Base-by-base conservation (phyloP, 2,329 filamentous ascomycete species). In the Aureobasidium zeae region DNA sequence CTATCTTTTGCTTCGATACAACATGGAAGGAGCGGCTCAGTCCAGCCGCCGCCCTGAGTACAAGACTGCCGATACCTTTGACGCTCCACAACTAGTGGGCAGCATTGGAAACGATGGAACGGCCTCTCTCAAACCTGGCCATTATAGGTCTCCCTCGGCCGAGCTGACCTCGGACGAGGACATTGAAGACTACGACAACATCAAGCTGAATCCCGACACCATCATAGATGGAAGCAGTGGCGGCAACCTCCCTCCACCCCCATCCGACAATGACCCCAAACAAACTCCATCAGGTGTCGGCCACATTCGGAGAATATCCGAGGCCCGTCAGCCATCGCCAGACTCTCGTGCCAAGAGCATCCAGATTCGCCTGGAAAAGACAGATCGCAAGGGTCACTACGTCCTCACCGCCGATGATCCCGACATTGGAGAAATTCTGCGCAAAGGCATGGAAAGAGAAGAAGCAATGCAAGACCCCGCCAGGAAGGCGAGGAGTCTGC, bases 351-450 rank as follows among this genome's bases (percentile, higher is more conserved):
- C 60, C 39, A 63, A 60, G 48, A 69, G 64, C 53, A 63, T 73
- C 29, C 65, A 70, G 45, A 59, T 73, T 28, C 58, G 64, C 28
- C 55, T 73, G 22, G 64, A 72, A 51, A 61, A 64, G 52, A 67
- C 69, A 2, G 61, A 61, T 26, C 60, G 60, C 38, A 68, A 64
- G 43, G 69, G 67, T 12, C 58, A 64, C 39, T 72, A 73, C 49
- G 62, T 66, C 13, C 56, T 74, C 20, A 71, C 63, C 0, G 64
- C 69, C 2, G 68, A 73, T 41, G 71, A 74, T 47, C 63, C 68
- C 0, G 64, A 68, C 28, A 63, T 73, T 28, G 63, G 61, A 32
- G 67, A 70, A 10, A 65, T 72, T 20, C 52, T 74, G 15, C 57
- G 57, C 3, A 57, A 61, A 31, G 63, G 63, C 20, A 56, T 71